These are phyloP conservation scores for Fonsecaea erecta DNA, from an alignment of 2,329 filamentous ascomycete species.

Conservation along the genomic window DNA sequence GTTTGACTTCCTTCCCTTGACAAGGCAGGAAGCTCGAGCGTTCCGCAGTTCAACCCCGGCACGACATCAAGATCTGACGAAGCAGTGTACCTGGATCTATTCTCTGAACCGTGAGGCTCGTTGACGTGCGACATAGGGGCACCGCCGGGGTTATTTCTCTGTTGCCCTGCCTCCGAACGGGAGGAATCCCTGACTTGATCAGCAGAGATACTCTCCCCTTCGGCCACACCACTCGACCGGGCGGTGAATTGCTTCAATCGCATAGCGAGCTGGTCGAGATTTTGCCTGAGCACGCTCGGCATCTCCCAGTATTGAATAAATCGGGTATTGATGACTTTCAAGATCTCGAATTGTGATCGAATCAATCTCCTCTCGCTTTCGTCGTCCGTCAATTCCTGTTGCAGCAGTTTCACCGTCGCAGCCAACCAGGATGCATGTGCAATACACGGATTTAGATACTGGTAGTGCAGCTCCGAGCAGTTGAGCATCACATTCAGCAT, in stretches of 20 bases:
- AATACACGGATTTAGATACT: constrained; percentile 43
- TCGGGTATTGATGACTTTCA: constrained; percentile 38
- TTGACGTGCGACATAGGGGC: too few species aligned
- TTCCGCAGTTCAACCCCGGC: too few species aligned
- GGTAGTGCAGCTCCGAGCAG: constrained; percentile 34
- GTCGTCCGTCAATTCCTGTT: constrained; percentile 34
- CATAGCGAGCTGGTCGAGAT: constrained; percentile 37
- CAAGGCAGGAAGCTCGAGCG: too few species aligned
- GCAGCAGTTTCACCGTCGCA: constrained; percentile 34
- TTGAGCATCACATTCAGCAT: constrained; percentile 40
- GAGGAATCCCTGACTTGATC: too few species aligned
- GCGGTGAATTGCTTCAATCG: constrained; percentile 2
- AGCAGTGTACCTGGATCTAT: too few species aligned
- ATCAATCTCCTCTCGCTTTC: constrained; percentile 23
- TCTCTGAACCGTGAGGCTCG: too few species aligned
- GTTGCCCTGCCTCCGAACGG: too few species aligned
- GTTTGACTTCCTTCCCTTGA: too few species aligned
- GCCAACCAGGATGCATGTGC: constrained; percentile 43
- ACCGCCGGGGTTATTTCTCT: too few species aligned
- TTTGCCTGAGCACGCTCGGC: constrained; percentile 39
- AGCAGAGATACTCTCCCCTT: too few species aligned
- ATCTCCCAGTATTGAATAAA: constrained; percentile 41
- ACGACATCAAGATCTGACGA: too few species aligned
- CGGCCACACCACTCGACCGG: too few species aligned
- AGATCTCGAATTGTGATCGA: constrained; percentile 36